These are phyloP conservation scores for Niveomyces coronatus DNA, from an alignment of 2,329 filamentous ascomycete species.

Conservation along the genomic window DNA sequence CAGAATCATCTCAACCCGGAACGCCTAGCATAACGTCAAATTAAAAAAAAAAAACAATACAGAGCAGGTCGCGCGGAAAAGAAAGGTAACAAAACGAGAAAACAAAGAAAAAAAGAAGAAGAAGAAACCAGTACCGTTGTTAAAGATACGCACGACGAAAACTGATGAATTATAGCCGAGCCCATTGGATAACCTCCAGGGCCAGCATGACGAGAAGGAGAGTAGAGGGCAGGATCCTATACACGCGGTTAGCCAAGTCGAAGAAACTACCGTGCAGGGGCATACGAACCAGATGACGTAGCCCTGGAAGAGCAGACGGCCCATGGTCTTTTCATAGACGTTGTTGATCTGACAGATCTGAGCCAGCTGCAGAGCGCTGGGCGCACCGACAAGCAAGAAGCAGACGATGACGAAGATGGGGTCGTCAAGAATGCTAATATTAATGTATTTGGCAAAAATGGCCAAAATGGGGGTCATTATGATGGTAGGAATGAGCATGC, in stretches of 20 bases:
- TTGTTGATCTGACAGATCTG: conserved; percentile 98
- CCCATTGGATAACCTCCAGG: conserved; percentile 88
- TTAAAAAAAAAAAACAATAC: too few relatives aligned
- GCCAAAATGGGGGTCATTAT: conserved; percentile 90
- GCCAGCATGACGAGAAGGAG: conserved; percentile 83
- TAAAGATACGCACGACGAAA: neutral
- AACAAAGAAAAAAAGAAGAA: neutral
- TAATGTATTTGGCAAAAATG: conserved; percentile 77
- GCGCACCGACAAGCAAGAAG: conserved; percentile 89
- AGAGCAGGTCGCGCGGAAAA: too few relatives aligned
- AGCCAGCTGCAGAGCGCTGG: conserved; percentile 84
- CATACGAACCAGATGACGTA: conserved; percentile 65
- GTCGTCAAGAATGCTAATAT: conserved; percentile 89
- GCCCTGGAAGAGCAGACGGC: conserved; percentile 85
- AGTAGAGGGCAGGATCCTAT: conserved; percentile 85
- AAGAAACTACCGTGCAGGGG: too few relatives aligned
- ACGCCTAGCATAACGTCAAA: too few relatives aligned
- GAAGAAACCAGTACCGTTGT: neutral
- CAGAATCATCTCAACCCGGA: too few relatives aligned
- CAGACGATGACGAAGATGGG: conserved; percentile 98
- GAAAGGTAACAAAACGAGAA: neutral
- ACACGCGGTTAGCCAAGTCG: conserved; percentile 21
- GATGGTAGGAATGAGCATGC: conserved; percentile 85
- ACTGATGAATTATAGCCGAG: conserved; percentile 21
- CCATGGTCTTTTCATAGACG: conserved; percentile 93